Evolutionary conservation across 352 stramenopile genomes (phyloP), one percentile per base, ranked within the genome.

Genomic region (Thalassiosira oceanica): DNA sequence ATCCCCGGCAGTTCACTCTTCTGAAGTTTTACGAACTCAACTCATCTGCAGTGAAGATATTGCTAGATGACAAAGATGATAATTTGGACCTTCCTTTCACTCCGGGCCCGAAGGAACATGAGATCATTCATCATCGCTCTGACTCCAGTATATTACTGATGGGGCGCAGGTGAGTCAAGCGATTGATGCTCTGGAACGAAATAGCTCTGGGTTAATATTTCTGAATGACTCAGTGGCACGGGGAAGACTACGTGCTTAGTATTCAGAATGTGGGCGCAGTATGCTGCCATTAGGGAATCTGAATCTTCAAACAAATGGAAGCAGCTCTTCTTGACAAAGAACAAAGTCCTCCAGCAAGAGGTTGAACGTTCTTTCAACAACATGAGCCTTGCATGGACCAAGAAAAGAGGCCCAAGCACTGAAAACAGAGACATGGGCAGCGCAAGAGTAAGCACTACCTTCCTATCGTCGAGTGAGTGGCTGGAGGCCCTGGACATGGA

Each of bases 1-100:
- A 80, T 57, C 54, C 58, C 16, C 20, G 55, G 2, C 70, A 80
- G 23, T 80, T 41, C 26, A 75, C 26, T 35, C 36, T 75, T 37
- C 41, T 75, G 13, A 75, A 80, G 54, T 82, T 82, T 33, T 82
- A 82, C 49, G 72, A 82, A 35, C 39, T 82, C 0, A 75, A 82
- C 42, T 48, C 44, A 16, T 35, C 26, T 13, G 72, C 66, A 4
- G 26, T 82, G 4, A 62, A 64, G 28, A 57, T 78, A 20, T 43
- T 81, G 3, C 41, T 81, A 4, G 57, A 77, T 61, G 54, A 58
- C 1, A 15, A 77, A 11, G 55, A 70, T 35, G 56, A 74, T 48
- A 68, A 65, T 27, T 37, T 42, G 6, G 72, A 82, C 44, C 48
- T 82, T 6, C 72, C 72, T 13, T 82, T 82, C 36, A 78, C 65